phyloP scores from a whole-genome alignment of 306 rosid species.

The Gillenia trifoliata region DNA sequence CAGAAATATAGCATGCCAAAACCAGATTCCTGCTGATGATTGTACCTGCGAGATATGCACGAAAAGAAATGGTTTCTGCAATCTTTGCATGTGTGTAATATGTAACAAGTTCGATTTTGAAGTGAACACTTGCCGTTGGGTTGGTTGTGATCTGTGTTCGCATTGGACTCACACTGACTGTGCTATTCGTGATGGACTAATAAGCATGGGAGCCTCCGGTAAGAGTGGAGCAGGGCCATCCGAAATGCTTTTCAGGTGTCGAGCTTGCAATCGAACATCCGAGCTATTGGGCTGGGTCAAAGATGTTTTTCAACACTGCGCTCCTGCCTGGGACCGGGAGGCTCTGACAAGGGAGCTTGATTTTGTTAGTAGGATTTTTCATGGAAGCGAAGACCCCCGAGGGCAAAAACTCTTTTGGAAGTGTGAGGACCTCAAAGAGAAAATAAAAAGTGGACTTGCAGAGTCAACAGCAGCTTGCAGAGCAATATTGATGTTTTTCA shows the following conservation, averaged over 20 bases:
- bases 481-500: conserved; percentile 76
- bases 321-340: conserved; percentile 87
- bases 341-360: conserved; percentile 84
- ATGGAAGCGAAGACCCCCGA: conserved; percentile 80
- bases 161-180: conserved; percentile 99
- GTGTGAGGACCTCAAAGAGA: conserved; percentile 81
- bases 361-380: conserved; percentile 88
- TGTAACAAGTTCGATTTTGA: conserved; percentile 99
- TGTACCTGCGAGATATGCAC: conserved; percentile 88
- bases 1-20: conserved; percentile 90
- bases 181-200: conserved; percentile 89
- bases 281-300: conserved; percentile 97
- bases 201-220: conserved; percentile 66
- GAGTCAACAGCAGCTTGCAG: conserved; percentile 70
- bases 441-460: conserved; percentile 53
- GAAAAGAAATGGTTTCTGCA: conserved; percentile 88
- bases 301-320: conserved; percentile 97
- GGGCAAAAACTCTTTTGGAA: conserved; percentile 78
- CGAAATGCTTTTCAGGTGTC: conserved; percentile 96
- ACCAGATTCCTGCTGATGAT: conserved; percentile 92
- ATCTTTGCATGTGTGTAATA: conserved; percentile 95
- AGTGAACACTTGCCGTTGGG: conserved; percentile 98
- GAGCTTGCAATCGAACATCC: conserved; percentile 88
- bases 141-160: conserved; percentile 93
- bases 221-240: conserved; percentile 71